A percentile compares a stretch with the other conserved stretches of the same genome.
Conservation (phyloP, 2,329 filamentous ascomycete genomes). For the Alternaria tenuissima region DNA sequence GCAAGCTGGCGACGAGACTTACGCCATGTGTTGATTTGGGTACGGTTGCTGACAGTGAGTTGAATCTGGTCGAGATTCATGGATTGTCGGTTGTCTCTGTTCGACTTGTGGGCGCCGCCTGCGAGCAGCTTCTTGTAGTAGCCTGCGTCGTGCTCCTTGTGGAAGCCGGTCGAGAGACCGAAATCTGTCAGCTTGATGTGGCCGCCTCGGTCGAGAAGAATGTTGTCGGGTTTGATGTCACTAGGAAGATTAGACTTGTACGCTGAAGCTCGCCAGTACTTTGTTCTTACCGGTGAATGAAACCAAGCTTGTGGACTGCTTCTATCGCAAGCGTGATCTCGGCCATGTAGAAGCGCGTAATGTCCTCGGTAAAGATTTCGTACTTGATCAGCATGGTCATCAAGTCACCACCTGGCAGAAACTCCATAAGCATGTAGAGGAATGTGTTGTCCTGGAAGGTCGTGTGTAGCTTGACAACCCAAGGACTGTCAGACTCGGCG, state of each 20-base stretch:
- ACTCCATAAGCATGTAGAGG: slow-evolving; percentile 99
- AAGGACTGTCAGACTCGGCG: slow-evolving; percentile 98
- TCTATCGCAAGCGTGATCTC: slow-evolving; percentile 98
- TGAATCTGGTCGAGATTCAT: slow-evolving; percentile 98
- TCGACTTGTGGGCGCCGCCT: slow-evolving; percentile 61
- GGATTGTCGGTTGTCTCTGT: slow-evolving; percentile 78
- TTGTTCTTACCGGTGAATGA: slow-evolving; percentile 82
- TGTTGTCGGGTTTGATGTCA: slow-evolving; percentile 99
- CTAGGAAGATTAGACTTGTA: slow-evolving; percentile 51
- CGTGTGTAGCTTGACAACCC: slow-evolving; percentile 98
- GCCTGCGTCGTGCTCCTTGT: slow-evolving; percentile 96
- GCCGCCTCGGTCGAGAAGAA: slow-evolving; percentile 90
- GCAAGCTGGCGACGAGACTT: slow-evolving; percentile 95
- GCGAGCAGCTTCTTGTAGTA: slow-evolving; percentile 98
- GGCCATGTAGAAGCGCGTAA: slow-evolving; percentile 98
- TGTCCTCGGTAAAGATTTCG: slow-evolving; percentile 98
- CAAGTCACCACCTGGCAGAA: slow-evolving; percentile 94
- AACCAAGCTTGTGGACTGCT: slow-evolving; percentile 95
- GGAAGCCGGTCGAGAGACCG: slow-evolving; percentile 95
- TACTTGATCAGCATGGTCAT: slow-evolving; percentile 99
- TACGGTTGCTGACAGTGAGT: slow-evolving; percentile 94
- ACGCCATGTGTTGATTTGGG: slow-evolving; percentile 98
- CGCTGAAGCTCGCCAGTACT: too few species aligned
- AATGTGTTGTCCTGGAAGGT: slow-evolving; percentile 98
- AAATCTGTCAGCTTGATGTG: slow-evolving; percentile 99